These are phyloP conservation scores for Chaetomium cochliodes DNA, from an alignment of 495 filamentous ascomycete species.

Conservation along the genomic window DNA sequence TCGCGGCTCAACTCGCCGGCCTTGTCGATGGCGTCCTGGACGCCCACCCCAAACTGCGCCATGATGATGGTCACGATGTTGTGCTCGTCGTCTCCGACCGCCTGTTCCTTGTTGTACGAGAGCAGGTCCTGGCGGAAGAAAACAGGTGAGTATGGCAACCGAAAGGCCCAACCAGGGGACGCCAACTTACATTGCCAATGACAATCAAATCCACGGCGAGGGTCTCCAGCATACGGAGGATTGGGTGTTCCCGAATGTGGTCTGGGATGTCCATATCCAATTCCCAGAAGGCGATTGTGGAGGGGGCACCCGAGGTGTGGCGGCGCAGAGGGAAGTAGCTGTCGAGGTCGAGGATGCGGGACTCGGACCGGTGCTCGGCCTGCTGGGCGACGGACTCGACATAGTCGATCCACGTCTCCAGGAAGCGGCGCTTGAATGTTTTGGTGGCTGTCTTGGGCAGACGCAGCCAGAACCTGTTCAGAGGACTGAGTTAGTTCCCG, in stretches of 20 bases:
- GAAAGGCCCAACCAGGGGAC: background rate
- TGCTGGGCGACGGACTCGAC: slow-evolving; percentile 1
- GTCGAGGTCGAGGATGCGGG: slow-evolving; percentile 1
- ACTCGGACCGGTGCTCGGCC: background rate
- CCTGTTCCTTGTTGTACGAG: slow-evolving; percentile 8
- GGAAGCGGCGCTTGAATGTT: slow-evolving; percentile 3
- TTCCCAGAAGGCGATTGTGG: background rate
- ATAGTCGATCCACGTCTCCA: slow-evolving; percentile 3
- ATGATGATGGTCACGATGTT: slow-evolving; percentile 2
- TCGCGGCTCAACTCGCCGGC: background rate
- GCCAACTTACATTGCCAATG: slow-evolving; percentile 1
- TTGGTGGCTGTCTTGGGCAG: background rate
- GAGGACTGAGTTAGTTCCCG: background rate
- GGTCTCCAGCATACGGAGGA: background rate
- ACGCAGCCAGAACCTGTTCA: background rate
- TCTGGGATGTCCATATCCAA: background rate
- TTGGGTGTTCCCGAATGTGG: background rate
- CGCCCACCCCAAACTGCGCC: background rate
- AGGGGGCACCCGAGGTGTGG: background rate
- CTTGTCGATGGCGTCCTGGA: background rate
- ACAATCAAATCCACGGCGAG: slow-evolving; percentile 1
- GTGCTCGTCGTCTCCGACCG: background rate
- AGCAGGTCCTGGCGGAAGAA: background rate
- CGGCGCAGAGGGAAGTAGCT: background rate
- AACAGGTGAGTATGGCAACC: background rate